phyloP scores from a whole-genome alignment of 495 filamentous ascomycete genomes.

The Talaromyces proteolyticus region DNA sequence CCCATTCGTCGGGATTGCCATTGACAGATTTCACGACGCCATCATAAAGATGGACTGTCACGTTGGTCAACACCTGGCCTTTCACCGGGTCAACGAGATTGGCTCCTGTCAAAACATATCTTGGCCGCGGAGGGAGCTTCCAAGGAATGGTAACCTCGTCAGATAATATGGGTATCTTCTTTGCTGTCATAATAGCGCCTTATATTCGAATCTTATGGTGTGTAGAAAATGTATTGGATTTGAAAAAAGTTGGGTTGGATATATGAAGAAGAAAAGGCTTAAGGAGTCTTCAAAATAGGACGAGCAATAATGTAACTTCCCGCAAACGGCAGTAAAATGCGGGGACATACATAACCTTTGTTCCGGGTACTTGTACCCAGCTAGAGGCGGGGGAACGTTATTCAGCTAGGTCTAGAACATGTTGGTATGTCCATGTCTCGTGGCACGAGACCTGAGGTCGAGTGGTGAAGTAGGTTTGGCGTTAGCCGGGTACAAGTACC shows the following conservation, averaged over 20 bases:
- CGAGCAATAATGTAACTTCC: background rate
- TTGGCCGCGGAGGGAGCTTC: constrained; percentile 18
- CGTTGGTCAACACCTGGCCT: constrained; percentile 18
- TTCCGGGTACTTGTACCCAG: background rate
- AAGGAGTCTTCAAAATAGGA: background rate
- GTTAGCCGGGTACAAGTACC: background rate
- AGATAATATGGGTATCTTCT: background rate
- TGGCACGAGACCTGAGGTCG: background rate
- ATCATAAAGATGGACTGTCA: constrained; percentile 16
- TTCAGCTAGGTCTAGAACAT: background rate
- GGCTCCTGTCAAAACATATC: constrained; percentile 20
- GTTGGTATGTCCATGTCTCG: background rate
- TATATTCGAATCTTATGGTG: background rate
- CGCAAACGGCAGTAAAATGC: background rate
- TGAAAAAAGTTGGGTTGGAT: background rate
- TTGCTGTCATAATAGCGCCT: background rate
- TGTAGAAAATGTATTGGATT: background rate
- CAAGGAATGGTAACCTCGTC: constrained; percentile 22
- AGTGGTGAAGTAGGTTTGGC: background rate
- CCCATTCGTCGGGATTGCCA: constrained; percentile 1
- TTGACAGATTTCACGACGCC: constrained; percentile 17
- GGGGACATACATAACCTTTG: background rate
- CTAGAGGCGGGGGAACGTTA: background rate
- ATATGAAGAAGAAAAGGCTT: background rate
- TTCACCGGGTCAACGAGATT: constrained; percentile 24